A percentile compares a stretch with the other conserved stretches of the same genome.
Evolutionary conservation across 331 rosid species (phyloP).

Genomic region (Dryas integrifolia): DNA sequence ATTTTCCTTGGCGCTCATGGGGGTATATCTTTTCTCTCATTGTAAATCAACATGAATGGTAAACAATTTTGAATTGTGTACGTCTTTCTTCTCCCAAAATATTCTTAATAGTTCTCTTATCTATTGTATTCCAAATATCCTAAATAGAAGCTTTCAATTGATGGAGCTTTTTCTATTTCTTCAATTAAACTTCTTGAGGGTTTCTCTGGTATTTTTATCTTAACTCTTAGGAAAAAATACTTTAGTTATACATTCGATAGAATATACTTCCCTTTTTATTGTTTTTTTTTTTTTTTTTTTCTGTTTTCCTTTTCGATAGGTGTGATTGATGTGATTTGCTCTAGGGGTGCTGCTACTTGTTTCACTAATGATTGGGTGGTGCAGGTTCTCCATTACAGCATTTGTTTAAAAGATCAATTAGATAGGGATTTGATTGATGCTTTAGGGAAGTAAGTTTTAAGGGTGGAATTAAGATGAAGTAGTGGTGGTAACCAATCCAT

Average conservation of each 20-base stretch:
- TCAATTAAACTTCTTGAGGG: background rate
- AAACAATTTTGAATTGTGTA: background rate
- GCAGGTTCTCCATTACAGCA: background rate
- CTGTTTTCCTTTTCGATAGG: too few species aligned
- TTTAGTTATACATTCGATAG: background rate
- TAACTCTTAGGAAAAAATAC: background rate
- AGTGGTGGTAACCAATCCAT: too few species aligned
- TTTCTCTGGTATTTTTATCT: background rate
- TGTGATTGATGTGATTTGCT: background rate
- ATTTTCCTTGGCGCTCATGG: background rate
- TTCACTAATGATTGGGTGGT: background rate
- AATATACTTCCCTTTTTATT: background rate
- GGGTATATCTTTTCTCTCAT: background rate
- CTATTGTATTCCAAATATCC: background rate
- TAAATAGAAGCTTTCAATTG: background rate
- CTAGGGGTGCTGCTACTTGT: background rate
- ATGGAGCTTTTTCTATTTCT: background rate
- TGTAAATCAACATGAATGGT: background rate
- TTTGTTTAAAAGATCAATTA: too few species aligned
- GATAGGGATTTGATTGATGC: background rate
- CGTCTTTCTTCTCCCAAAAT: background rate
- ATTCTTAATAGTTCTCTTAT: background rate
- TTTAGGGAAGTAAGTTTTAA: background rate
- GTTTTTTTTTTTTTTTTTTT: too few species aligned
- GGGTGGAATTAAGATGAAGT: background rate